Evolutionary conservation across 768 basidiomycete genomes (phyloP), one percentile per base, ranked within the genome.

Genomic region (Lactifluus subvellereus): DNA sequence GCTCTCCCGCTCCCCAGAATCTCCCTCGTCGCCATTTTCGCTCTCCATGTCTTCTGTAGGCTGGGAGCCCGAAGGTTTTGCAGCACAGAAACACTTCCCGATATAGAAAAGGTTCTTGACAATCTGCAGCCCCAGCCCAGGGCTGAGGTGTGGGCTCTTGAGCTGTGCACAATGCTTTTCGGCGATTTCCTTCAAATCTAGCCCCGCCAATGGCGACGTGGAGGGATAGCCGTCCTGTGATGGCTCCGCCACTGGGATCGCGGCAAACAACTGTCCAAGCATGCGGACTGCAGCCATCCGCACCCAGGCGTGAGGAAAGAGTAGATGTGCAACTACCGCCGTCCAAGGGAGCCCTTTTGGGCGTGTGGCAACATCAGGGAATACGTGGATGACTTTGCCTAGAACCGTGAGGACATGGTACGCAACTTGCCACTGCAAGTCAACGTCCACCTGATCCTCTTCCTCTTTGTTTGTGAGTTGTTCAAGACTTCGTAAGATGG

Each of bases 301-400:
- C 0, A 97, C 94, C 96, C 95, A 98, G 4, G 91, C 84, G 72
- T 99, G 97, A 5, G 95, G 94, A 75, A 88, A 98, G 2, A 89
- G 78, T 3, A 98, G 82, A 68, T 89, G 86, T 0, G 76, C 68
- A 27, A 83, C 77, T 47, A 97, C 78, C 1, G 77, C 70, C 10
- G 74, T 68, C 94, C 94, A 96, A 1, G 79, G 71, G 0, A 91
- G 76, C 60, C 73, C 77, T 47, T 78, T 78, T 9, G 77, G 74
- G 42, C 81, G 73, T 2, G 71, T 75, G 4, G 78, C 76, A 49
- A 79, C 69, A 54, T 80, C 78, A 4, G 88, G 83, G 64, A 82
- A 80, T 20, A 84, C 76, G 33, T 78, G 80, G 38, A 89, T 72
- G 38, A 85, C 71, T 71, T 92, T 94, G 55, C 77, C 74, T 30